Base-by-base conservation (phyloP, 164 flowering plant species). In the Aristolochia californica region DNA sequence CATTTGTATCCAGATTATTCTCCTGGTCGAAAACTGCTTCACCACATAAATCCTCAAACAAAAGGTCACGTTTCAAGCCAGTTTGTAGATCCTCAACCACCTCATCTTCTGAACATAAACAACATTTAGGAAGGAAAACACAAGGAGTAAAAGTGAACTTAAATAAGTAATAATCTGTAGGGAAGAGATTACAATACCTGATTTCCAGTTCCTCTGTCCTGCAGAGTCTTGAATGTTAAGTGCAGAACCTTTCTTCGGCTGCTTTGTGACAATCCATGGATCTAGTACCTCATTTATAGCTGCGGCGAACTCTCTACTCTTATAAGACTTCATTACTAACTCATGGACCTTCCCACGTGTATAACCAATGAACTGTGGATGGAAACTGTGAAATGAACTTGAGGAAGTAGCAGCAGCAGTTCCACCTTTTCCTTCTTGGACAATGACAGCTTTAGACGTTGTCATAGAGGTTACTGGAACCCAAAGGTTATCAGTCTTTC, bases 271-370 rank as follows among this genome's bases (percentile, higher is more conserved):
- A 52, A 94, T 84, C 99, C 99, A 93, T 50, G 97, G 90, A 67
- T 93, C 95, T 72, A 93, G 74, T 28, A 85, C 91, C 71, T 89
- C 97, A 81, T 89, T 85, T 67, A 89, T 78, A 28, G 96, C 89
- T 45, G 90, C 87, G 61, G 96, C 88, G 75, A 93, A 85, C 70
- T 89, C 97, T 57, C 99, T 70, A 57, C 86, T 89, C 75, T 79
- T 89, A 70, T 77, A 89, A n/a, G 91, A 82, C 72, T 82, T 89
- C 99, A 94, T 94, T 26, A 94, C 97, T 75, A 94, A 67, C 63
- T 87, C 96, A 72, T 94, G 99, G 24, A 94, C 82, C 74, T 80
- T 94, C 24, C 93, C 97, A 48, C 88, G 81, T 16, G 87, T 84
- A 66, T 78, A 88, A 17, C 96, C 97, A 70, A 94, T 74, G 61